Base-by-base conservation (phyloP, 768 basidiomycete species). In the Clavaria fumosa region DNA sequence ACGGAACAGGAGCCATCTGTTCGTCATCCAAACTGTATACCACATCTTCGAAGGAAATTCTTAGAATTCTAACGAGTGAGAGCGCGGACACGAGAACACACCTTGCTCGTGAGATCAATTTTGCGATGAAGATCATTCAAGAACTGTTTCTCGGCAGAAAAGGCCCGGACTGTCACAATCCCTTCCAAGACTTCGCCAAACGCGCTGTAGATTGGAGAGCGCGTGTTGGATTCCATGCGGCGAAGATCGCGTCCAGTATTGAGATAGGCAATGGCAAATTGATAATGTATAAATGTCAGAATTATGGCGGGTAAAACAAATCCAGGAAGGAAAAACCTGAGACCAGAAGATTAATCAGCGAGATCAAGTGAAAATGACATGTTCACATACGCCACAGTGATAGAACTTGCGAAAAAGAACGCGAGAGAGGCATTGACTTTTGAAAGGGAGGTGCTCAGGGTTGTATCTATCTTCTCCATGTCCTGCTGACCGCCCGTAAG, bases 191-290 rank as follows among this genome's bases (percentile, higher is more conserved):
- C 78, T 43, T 66, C 64, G 0, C 62, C 62, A 38, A 64, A 67
- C 35, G 66, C 61, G 3, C 64, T 65, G 37, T 66, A 66, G 27
- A 66, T 47, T 3, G 64, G 64, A 4, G 67, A 69, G 15, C 63
- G 61, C 9, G 66, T 63, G 33, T 66, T 65, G 14, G 67, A 67
- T 40, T 66, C 66, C 43, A 82, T 58, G 37, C 83, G 67, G 43
- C 83, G 69, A 78, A 86, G 77, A 53, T 86, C 84, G 39, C 90
- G 67, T 10, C 84, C 83, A 1, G 85, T 84, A 56, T 89, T 89
- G 26, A 82, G 78, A 43, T 83, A 86, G 15, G 70, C 47, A 53
- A 45, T 18, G 12, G 48, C 44, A 81, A 81, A 72, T 48, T 73
- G 77, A 50, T 69, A 88, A 51, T 89, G 89, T 14, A 86, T 44